Conservation (phyloP, 2,329 filamentous ascomycete genomes). For the Aureobasidium sp. region DNA sequence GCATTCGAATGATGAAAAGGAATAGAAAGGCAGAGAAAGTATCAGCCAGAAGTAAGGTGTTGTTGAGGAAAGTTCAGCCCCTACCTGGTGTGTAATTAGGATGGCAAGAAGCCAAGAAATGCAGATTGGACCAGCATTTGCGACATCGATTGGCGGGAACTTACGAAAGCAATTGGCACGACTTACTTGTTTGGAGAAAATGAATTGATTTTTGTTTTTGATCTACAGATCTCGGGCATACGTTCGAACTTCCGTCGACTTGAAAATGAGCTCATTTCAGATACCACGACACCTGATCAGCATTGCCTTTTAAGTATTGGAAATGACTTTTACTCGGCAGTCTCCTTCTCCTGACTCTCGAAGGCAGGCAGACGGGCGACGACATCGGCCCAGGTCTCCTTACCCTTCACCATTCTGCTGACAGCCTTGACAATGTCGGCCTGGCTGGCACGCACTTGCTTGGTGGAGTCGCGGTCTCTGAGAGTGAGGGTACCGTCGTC, state of each 20-base stretch:
- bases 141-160: background rate
- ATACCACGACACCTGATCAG: no score
- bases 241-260: no score
- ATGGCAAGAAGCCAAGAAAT: background rate
- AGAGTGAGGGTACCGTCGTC: constrained; percentile 82
- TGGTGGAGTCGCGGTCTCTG: constrained; percentile 82
- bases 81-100: background rate
- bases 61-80: background rate
- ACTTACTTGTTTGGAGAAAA: background rate
- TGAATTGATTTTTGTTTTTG: background rate
- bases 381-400: constrained; percentile 63
- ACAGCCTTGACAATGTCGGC: constrained; percentile 73
- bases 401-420: constrained; percentile 54
- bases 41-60: background rate
- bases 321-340: background rate
- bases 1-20: background rate
- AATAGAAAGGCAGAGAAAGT: no score
- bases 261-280: no score
- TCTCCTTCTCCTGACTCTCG: constrained; percentile 56
- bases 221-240: background rate
- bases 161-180: no score
- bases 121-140: background rate
- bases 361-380: constrained; percentile 75
- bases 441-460: constrained; percentile 78
- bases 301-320: no score